These are phyloP conservation scores for Draba incana DNA, from an alignment of 345 rosid species.

Conservation along the genomic window DNA sequence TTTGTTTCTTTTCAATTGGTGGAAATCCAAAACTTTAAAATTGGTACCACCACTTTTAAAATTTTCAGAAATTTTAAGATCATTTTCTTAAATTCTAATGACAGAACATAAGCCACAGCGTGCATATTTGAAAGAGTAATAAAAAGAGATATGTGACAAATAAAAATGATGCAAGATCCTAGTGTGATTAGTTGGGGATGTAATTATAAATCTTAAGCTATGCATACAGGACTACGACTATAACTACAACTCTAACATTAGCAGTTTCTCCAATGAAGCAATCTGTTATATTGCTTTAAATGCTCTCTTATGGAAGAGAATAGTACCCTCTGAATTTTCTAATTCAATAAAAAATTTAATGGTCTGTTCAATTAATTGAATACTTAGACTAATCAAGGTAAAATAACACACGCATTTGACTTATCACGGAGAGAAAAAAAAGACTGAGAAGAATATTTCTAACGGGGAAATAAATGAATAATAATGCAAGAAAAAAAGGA, in stretches of 20 bases:
- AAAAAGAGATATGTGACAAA: not conserved
- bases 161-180: conserved; percentile 6
- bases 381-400: conserved; percentile 36
- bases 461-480: not conserved
- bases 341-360: conserved; percentile 6
- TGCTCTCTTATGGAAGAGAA: conserved; percentile 6
- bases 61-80: not conserved
- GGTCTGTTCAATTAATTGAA: conserved; percentile 20
- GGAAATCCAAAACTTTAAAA: conserved; percentile 20
- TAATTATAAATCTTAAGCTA: not conserved
- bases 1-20: not conserved
- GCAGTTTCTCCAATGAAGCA: not conserved
- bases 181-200: conserved; percentile 8
- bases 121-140: not conserved
- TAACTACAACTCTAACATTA: not conserved
- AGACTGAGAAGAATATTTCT: not conserved
- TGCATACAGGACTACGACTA: too few relatives aligned
- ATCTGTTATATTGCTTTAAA: not conserved
- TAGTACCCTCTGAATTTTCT: conserved; percentile 36
- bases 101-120: conserved; percentile 1
- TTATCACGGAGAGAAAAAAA: not conserved
- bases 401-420: conserved; percentile 42
- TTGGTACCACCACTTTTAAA: conserved; percentile 40
- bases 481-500: not conserved
- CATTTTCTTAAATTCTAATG: conserved; percentile 6